Conservation (phyloP, 805 yeast species). For the Saccharomycopsis guyanensis region DNA sequence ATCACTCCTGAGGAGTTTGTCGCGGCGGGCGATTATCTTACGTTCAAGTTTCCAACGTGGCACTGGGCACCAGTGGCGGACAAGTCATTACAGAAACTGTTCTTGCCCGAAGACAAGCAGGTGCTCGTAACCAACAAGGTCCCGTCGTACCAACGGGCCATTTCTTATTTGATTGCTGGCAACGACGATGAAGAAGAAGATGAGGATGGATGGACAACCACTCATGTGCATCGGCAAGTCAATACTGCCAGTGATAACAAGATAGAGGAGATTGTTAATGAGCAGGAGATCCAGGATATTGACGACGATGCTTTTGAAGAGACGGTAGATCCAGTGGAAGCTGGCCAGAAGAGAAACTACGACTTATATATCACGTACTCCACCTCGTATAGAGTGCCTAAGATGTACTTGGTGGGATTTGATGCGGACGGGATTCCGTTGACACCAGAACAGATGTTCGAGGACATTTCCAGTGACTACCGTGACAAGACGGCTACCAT, state of each 20-base stretch:
- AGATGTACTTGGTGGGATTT: slow-evolving; percentile 86
- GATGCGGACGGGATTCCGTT: slow-evolving; percentile 78
- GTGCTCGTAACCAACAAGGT: slow-evolving; percentile 83
- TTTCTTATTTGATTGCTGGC: slow-evolving; percentile 34
- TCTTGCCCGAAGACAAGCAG: slow-evolving; percentile 82
- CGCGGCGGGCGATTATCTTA: slow-evolving; percentile 87
- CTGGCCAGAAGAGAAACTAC: slow-evolving; percentile 54
- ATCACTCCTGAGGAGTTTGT: slow-evolving; percentile 95
- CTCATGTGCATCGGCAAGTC: slow-evolving; percentile 25
- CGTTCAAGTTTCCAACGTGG: slow-evolving; percentile 94
- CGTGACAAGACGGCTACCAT: slow-evolving; percentile 95
- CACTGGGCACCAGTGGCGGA: slow-evolving; percentile 68
- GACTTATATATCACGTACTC: slow-evolving; percentile 89
- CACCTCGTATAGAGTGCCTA: slow-evolving; percentile 93
- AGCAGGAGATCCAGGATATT: slow-evolving; percentile 34
- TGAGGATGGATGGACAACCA: slow-evolving; percentile 53
- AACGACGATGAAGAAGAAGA: slow-evolving; percentile 33
- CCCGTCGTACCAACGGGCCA: slow-evolving; percentile 73
- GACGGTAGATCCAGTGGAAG: slow-evolving; percentile 18
- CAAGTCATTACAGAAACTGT: slow-evolving; percentile 45
- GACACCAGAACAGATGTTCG: slow-evolving; percentile 85
- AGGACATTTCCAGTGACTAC: slow-evolving; percentile 87
- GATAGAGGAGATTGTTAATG: slow-evolving; percentile 3
- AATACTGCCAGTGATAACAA: not conserved
- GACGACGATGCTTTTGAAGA: slow-evolving; percentile 40